A percentile compares a stretch with the other conserved stretches of the same genome.
phyloP scores from a whole-genome alignment of 169 alveolate species.

The Cryptosporidium meleagridis region DNA sequence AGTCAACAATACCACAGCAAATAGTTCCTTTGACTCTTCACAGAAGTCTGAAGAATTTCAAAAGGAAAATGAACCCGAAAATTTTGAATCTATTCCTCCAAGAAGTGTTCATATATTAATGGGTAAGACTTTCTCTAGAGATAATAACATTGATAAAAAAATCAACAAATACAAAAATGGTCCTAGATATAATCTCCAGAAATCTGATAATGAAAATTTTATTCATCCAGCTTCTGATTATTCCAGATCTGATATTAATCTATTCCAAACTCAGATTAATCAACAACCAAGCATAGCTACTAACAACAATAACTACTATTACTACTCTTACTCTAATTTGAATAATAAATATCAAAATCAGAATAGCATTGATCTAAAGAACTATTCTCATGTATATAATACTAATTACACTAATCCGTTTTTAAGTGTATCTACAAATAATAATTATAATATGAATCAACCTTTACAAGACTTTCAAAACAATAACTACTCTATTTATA shows the following conservation, averaged over 20 bases:
- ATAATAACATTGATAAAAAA: conserved; percentile 20
- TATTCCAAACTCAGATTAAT: background rate
- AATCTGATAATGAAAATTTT: background rate
- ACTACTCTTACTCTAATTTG: background rate
- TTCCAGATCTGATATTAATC: background rate
- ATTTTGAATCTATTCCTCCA: conserved; percentile 54
- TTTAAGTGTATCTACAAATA: background rate
- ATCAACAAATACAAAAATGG: conserved; percentile 7
- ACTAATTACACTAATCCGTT: background rate
- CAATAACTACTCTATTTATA: background rate
- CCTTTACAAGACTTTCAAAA: background rate
- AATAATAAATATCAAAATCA: background rate
- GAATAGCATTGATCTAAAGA: background rate
- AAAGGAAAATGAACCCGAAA: background rate
- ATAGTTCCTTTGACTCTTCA: background rate
- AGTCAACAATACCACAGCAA: background rate
- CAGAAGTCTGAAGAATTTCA: background rate
- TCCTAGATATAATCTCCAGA: background rate
- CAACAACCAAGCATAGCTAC: background rate
- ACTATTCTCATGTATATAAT: background rate
- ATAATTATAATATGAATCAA: background rate
- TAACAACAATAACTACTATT: background rate
- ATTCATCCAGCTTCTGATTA: background rate
- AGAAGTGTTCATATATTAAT: conserved; percentile 66
- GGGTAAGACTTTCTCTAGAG: conserved; percentile 57